A percentile compares a stretch with the other conserved stretches of the same genome.
Conservation (phyloP, 2,329 filamentous ascomycete species). For the Furcasterigmium sp. region DNA sequence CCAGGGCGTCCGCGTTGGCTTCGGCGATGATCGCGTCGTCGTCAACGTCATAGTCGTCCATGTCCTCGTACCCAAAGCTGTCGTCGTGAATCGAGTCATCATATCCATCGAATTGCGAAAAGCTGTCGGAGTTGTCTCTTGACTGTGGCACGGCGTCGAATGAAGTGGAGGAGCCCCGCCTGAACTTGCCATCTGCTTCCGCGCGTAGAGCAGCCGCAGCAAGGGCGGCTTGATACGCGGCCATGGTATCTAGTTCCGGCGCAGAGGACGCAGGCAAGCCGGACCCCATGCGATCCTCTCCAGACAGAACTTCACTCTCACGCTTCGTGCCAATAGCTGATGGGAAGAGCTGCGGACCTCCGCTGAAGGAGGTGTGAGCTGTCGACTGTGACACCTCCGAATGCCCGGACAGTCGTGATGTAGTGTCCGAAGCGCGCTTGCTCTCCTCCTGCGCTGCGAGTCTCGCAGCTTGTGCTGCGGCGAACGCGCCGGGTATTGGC, state of each 20-base stretch:
- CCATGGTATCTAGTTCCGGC: constrained; percentile 27
- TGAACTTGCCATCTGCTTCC: constrained; percentile 69
- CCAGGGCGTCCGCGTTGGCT: constrained; percentile 88
- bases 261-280: constrained; percentile 7
- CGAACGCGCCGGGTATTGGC: constrained; percentile 54
- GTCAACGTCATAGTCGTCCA: constrained; percentile 63
- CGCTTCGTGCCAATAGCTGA: constrained; percentile 7
- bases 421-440: constrained; percentile 42
- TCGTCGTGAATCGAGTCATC: constrained; percentile 20
- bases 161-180: constrained; percentile 47
- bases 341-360: constrained; percentile 7
- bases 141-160: constrained; percentile 11
- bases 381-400: constrained; percentile 42
- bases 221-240: constrained; percentile 77
- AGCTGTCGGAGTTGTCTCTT: background rate
- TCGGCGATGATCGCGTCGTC: constrained; percentile 92
- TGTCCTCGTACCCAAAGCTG: constrained; percentile 23
- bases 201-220: constrained; percentile 77
- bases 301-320: constrained; percentile 6
- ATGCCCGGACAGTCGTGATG: constrained; percentile 37
- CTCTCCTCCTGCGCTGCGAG: constrained; percentile 19
- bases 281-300: too few relatives aligned
- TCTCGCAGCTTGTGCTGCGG: constrained; percentile 42
- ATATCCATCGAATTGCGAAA: constrained; percentile 3
- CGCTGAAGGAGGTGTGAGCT: constrained; percentile 45